These are phyloP conservation scores for Fraxinus albicans DNA, from an alignment of 305 asterid genomes.

Conservation along the genomic window DNA sequence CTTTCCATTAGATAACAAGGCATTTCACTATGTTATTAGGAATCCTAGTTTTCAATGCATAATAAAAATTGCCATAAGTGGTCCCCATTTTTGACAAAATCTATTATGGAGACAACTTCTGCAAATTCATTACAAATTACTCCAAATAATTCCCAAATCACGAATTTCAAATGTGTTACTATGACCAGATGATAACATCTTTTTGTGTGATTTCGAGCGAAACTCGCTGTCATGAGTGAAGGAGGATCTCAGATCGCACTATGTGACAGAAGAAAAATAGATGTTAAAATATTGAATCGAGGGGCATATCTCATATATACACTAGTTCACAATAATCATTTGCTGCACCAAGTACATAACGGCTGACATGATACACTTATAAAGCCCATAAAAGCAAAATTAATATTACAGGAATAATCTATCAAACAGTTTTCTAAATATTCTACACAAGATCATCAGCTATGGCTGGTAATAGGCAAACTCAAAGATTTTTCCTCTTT, in stretches of 20 bases:
- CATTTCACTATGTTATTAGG: not conserved
- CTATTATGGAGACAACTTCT: not conserved
- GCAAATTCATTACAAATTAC: not conserved
- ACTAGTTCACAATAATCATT: not conserved
- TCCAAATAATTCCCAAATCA: not conserved
- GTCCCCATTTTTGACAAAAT: not conserved
- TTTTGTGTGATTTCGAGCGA: not conserved
- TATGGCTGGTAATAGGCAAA: not conserved
- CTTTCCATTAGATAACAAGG: not conserved
- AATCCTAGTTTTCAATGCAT: not conserved
- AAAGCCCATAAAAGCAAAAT: not conserved
- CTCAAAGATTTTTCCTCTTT: not conserved
- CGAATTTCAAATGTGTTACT: not conserved
- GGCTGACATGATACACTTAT: not conserved
- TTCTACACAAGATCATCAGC: not conserved
- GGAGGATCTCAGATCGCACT: not conserved
- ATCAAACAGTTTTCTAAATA: not conserved
- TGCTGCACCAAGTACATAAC: not conserved
- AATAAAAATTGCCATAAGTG: not conserved
- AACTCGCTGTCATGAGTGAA: not conserved
- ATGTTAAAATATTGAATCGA: not conserved
- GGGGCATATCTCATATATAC: not conserved
- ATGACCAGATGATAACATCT: not conserved
- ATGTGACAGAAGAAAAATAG: not conserved
- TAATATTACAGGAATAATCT: not conserved